Evolutionary conservation across 805 yeast species (phyloP).

Genomic region (Yamadazyma endophytica): DNA sequence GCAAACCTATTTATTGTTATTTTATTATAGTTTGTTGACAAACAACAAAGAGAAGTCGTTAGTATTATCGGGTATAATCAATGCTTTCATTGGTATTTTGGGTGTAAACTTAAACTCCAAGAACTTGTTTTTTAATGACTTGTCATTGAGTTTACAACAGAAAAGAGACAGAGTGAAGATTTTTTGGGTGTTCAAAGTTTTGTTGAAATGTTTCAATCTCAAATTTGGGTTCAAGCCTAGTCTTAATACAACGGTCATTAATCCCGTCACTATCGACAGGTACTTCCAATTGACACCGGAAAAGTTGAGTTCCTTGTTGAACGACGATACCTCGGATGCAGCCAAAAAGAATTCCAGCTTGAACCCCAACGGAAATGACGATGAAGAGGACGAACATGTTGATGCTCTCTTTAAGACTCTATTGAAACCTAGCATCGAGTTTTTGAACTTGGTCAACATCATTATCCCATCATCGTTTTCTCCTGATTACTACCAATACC

Average conservation of each 20-base stretch:
- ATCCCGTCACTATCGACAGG: slow-evolving; percentile 43
- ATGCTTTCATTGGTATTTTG: slow-evolving; percentile 40
- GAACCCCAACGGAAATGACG: slow-evolving; percentile 8
- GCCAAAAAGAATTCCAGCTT: slow-evolving; percentile 9
- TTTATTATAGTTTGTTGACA: slow-evolving; percentile 44
- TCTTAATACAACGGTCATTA: slow-evolving; percentile 42
- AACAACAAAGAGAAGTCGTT: slow-evolving; percentile 40
- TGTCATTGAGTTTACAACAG: slow-evolving; percentile 35
- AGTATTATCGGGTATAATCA: slow-evolving; percentile 34
- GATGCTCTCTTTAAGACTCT: slow-evolving; percentile 34
- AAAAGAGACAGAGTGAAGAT: slow-evolving; percentile 36
- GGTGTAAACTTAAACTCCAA: slow-evolving; percentile 40
- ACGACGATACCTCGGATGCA: slow-evolving; percentile 7
- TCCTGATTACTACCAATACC: slow-evolving; percentile 42
- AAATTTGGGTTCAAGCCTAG: slow-evolving; percentile 46
- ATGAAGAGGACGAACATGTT: slow-evolving; percentile 15
- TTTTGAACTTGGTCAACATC: slow-evolving; percentile 38
- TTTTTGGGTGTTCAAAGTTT: slow-evolving; percentile 45
- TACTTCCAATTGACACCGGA: slow-evolving; percentile 43
- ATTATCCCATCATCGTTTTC: slow-evolving; percentile 45
- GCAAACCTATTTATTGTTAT: slow-evolving; percentile 46
- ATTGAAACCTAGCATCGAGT: slow-evolving; percentile 39
- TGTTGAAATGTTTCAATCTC: slow-evolving; percentile 37
- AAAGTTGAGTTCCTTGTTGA: slow-evolving; percentile 32
- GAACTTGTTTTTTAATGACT: slow-evolving; percentile 43